A percentile compares a stretch with the other conserved stretches of the same genome.
These are phyloP conservation scores for Helicostylum pulchrum DNA, from an alignment of 192 early-diverging fungal genomes.

Conservation along the genomic window DNA sequence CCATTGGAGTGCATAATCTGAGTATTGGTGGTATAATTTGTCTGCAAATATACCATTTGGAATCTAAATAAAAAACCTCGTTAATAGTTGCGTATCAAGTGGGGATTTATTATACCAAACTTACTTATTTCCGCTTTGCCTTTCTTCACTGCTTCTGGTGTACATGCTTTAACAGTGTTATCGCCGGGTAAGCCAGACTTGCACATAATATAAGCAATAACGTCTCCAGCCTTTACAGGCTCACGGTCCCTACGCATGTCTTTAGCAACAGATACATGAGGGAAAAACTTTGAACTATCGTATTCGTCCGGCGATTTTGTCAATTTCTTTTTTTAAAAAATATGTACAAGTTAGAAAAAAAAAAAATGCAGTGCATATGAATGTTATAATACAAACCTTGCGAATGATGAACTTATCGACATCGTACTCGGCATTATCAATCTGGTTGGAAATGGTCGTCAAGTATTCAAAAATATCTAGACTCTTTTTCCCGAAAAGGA, in stretches of 20 bases:
- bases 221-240: conserved; percentile 73
- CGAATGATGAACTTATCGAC: conserved; percentile 91
- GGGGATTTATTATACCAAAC: conserved; percentile 28
- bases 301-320: conserved; percentile 91
- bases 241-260: conserved; percentile 66
- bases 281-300: conserved; percentile 78
- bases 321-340: conserved; percentile 53
- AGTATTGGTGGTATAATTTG: conserved; percentile 87
- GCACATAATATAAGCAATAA: conserved; percentile 91
- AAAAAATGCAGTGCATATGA: not conserved
- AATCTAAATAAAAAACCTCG: conserved; percentile 39
- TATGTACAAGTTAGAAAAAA: not conserved
- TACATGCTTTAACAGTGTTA: conserved; percentile 71
- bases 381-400: conserved; percentile 55
- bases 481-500: conserved; percentile 48
- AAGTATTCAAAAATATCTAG: conserved; percentile 81
- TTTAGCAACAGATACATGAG: conserved; percentile 92
- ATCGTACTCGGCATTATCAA: conserved; percentile 59
- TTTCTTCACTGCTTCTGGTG: conserved; percentile 75
- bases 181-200: conserved; percentile 15
- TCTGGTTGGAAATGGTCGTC: conserved; percentile 61
- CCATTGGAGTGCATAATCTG: conserved; percentile 78
- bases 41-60: conserved; percentile 89
- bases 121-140: conserved; percentile 42
- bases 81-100: not conserved